These are phyloP conservation scores for Phytophthora lateralis DNA, from an alignment of 352 stramenopile species.

Conservation along the genomic window DNA sequence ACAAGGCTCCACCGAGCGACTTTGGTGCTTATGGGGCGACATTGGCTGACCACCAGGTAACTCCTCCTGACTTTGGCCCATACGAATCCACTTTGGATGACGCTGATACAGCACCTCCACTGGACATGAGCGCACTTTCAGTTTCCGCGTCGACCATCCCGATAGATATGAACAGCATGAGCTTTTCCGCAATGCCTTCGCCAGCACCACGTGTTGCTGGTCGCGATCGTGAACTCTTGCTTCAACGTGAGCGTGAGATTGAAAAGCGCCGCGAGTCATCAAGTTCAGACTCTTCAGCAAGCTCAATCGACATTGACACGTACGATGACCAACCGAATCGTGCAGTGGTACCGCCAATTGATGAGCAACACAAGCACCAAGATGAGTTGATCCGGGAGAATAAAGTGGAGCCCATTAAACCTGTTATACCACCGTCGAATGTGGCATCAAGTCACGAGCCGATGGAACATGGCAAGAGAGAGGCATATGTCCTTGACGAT, in stretches of 20 bases:
- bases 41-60: conserved; percentile 21
- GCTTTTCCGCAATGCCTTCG: conserved; percentile 5
- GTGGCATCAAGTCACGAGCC: conserved; percentile 1
- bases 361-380: conserved; percentile 22
- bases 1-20: conserved; percentile 29
- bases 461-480: conserved; percentile 15
- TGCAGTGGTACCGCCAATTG: conserved; percentile 22
- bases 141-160: conserved; percentile 27
- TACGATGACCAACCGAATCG: conserved; percentile 38
- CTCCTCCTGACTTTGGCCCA: conserved; percentile 28
- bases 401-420: background rate
- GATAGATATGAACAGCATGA: conserved; percentile 27
- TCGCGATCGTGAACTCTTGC: conserved; percentile 18
- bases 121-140: conserved; percentile 44
- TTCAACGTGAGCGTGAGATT: conserved; percentile 27
- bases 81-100: conserved; percentile 30
- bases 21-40: conserved; percentile 31
- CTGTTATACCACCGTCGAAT: background rate
- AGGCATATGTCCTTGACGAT: conserved; percentile 29
- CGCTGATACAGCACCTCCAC: conserved; percentile 16
- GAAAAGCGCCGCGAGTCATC: conserved; percentile 42
- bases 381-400: background rate
- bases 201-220: conserved; percentile 12
- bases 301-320: conserved; percentile 77
- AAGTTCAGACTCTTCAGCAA: conserved; percentile 68